Percentiles rank a stretch among this genome's conserved stretches.
Conservation (phyloP, 75 land plant genomes). For the Cupressus sempervirens region DNA sequence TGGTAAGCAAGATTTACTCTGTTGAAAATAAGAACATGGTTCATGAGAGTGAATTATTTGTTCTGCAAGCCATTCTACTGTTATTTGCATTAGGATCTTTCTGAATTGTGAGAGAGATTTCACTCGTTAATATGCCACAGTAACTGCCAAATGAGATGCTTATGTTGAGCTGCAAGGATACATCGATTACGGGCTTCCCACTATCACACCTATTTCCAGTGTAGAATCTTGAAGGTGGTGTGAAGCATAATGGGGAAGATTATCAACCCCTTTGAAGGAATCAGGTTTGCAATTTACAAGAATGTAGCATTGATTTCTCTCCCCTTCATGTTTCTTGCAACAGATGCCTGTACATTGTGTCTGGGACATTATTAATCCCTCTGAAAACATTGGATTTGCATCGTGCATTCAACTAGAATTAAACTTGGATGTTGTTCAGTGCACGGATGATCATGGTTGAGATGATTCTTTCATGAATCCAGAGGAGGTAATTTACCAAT, state of each 20-base stretch:
- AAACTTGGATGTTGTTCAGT: neutral
- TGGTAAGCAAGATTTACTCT: neutral
- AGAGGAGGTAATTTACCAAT: too few species aligned
- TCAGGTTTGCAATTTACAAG: neutral
- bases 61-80: neutral
- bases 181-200: neutral
- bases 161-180: neutral
- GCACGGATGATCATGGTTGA: too few species aligned
- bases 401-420: neutral
- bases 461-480: too few species aligned
- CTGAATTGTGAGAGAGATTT: neutral
- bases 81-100: conserved; percentile 5
- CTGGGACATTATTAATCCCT: neutral
- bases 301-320: neutral
- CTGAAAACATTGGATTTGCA: neutral
- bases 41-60: neutral
- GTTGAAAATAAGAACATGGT: neutral
- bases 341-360: neutral
- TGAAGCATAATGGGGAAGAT: neutral
- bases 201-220: too few species aligned
- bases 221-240: too few species aligned
- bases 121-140: neutral
- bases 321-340: neutral
- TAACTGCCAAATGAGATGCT: neutral
- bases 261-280: neutral